Conservation (phyloP, 495 filamentous ascomycete genomes). For the Aspergillus ellipticus region DNA sequence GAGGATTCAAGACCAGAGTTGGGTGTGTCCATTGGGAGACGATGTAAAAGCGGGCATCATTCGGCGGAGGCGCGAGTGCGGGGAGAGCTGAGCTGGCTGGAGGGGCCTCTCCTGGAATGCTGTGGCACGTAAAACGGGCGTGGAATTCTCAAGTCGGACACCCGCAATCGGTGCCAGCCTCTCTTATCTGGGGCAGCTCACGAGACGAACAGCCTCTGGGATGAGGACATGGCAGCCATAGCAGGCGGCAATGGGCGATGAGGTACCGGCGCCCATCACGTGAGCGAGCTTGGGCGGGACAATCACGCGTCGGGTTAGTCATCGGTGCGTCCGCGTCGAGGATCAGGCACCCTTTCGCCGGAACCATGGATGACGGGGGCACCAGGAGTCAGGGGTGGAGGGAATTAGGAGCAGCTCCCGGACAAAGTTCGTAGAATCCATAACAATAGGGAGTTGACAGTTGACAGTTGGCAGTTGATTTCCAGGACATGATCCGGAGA, state of each 20-base stretch:
- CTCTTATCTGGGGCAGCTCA: neutral
- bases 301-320: neutral
- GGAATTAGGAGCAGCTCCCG: neutral
- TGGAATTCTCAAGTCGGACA: neutral
- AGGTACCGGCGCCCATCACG: constrained; percentile 12
- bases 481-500: too few relatives aligned
- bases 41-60: constrained; percentile 36
- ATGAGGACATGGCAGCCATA: neutral
- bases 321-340: neutral
- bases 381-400: neutral
- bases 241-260: neutral
- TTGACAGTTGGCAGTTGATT: too few relatives aligned
- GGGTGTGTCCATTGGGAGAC: constrained; percentile 30
- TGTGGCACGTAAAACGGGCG: neutral
- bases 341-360: neutral
- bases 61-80: constrained; percentile 39
- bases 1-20: constrained; percentile 12
- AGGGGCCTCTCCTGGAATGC: neutral
- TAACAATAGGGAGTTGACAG: too few relatives aligned
- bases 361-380: neutral
- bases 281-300: neutral
- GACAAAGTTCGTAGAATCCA: neutral
- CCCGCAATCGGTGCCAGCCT: neutral
- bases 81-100: constrained; percentile 27
- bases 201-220: neutral